phyloP scores from a whole-genome alignment of 1,284 basidiomycete species.

The Ustilago esculenta region DNA sequence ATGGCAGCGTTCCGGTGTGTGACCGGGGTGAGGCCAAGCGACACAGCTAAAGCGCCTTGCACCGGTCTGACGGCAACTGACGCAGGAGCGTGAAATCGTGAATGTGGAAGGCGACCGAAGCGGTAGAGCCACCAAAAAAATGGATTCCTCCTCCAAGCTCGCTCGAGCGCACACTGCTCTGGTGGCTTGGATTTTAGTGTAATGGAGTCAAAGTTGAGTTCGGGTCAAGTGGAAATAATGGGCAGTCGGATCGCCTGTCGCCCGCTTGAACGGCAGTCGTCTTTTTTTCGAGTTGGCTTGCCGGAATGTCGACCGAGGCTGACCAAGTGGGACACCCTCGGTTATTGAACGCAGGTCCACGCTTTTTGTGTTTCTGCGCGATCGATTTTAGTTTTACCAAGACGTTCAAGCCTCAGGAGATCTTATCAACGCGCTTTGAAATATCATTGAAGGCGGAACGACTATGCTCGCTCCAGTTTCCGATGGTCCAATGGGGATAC shows the following conservation, averaged over 20 bases:
- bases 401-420: too few relatives aligned
- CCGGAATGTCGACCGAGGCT: slow-evolving; percentile 17
- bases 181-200: slow-evolving; percentile 1
- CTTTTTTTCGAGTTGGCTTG: background rate
- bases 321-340: too few relatives aligned
- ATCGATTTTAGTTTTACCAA: too few relatives aligned
- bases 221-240: slow-evolving; percentile 45
- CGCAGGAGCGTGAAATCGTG: slow-evolving; percentile 18
- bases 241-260: slow-evolving; percentile 9
- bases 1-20: slow-evolving; percentile 1
- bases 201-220: too few relatives aligned
- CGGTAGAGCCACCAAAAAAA: slow-evolving; percentile 14
- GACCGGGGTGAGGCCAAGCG: background rate
- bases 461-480: too few relatives aligned
- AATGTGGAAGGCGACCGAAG: background rate
- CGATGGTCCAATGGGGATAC: too few relatives aligned
- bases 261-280: slow-evolving; percentile 4
- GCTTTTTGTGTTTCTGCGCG: too few relatives aligned
- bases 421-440: too few relatives aligned
- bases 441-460: too few relatives aligned
- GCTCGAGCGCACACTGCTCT: slow-evolving; percentile 16
- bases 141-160: slow-evolving; percentile 13
- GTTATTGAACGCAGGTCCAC: too few relatives aligned
- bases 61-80: slow-evolving; percentile 15
- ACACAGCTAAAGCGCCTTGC: slow-evolving; percentile 11